Evolutionary conservation across 2,329 filamentous ascomycete genomes (phyloP).

Genomic region (Ilyonectria mors-panacis): DNA sequence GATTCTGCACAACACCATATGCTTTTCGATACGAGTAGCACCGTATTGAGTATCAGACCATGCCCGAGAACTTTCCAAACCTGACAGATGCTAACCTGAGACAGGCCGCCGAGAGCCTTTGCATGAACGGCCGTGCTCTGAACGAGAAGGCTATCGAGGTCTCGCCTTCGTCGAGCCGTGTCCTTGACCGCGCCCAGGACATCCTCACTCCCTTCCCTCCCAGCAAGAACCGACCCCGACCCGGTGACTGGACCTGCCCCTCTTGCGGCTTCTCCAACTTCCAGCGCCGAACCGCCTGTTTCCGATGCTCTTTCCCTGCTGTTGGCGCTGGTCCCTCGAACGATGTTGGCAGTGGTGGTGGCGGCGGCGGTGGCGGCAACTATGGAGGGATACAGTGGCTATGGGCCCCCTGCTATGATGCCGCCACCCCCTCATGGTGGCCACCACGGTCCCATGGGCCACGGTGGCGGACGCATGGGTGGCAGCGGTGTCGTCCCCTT

Average conservation of each 20-base stretch:
- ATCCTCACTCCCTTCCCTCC: conserved; percentile 98
- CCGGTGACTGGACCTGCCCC: conserved; percentile 98
- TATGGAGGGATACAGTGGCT: conserved; percentile 70
- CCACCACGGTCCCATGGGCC: conserved; percentile 69
- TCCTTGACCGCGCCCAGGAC: conserved; percentile 94
- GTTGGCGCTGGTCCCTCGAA: conserved; percentile 82
- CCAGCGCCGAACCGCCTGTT: conserved; percentile 97
- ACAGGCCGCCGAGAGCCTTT: conserved; percentile 95
- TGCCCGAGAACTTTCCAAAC: neutral
- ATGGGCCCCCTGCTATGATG: conserved; percentile 85
- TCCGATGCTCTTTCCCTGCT: conserved; percentile 99
- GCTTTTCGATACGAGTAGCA: neutral
- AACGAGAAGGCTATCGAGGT: conserved; percentile 99
- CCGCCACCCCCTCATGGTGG: conserved; percentile 80
- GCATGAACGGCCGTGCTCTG: conserved; percentile 98
- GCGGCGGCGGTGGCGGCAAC: conserved; percentile 74
- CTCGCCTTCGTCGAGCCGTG: conserved; percentile 95
- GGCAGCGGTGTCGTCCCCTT: conserved; percentile 93
- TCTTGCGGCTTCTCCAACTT: conserved; percentile 99
- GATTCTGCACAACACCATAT: neutral
- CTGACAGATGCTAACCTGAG: conserved; percentile 27
- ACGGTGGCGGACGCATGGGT: conserved; percentile 79
- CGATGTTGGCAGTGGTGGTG: conserved; percentile 67
- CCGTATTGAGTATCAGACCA: neutral
- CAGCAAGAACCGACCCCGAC: conserved; percentile 97